These are phyloP conservation scores for Xerocomus potaroensis DNA, from an alignment of 768 basidiomycete genomes.

Conservation along the genomic window DNA sequence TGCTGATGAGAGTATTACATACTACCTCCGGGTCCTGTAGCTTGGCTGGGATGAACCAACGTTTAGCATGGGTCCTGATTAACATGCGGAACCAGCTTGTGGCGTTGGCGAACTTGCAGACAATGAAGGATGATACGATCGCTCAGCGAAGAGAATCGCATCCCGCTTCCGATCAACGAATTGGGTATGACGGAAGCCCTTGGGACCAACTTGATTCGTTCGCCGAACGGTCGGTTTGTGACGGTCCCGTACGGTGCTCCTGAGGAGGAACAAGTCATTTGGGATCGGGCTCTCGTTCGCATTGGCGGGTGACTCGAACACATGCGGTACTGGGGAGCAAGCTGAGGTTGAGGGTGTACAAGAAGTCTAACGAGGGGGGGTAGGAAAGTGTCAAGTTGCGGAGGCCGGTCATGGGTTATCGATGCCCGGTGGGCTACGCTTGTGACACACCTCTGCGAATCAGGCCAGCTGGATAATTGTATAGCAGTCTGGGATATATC, in stretches of 20 bases:
- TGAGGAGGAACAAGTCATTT: constrained; percentile 98
- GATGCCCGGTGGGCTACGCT: constrained; percentile 68
- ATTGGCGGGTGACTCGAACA: constrained; percentile 95
- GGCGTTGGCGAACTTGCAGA: constrained; percentile 79
- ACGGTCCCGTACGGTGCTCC: constrained; percentile 97
- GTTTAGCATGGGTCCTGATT: constrained; percentile 93
- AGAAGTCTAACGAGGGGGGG: constrained; percentile 89
- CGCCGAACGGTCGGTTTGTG: constrained; percentile 95
- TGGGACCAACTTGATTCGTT: constrained; percentile 78
- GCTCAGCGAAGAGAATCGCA: constrained; percentile 78
- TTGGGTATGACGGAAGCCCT: constrained; percentile 94
- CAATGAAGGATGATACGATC: constrained; percentile 43
- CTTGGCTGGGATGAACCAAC: constrained; percentile 95
- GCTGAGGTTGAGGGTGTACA: constrained; percentile 79
- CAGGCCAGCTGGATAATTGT: constrained; percentile 54
- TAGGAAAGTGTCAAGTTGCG: too few species aligned
- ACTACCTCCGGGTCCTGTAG: too few species aligned
- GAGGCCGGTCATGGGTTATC: constrained; percentile 40
- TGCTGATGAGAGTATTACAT: too few species aligned
- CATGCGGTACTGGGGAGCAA: constrained; percentile 91
- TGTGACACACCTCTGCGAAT: constrained; percentile 46
- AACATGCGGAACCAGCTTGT: constrained; percentile 92
- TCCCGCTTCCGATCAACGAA: constrained; percentile 80
- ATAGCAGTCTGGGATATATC: constrained; percentile 73
- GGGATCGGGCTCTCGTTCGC: constrained; percentile 91